Percentiles rank a stretch among this genome's conserved stretches.
These are phyloP conservation scores for Mortierella hygrophila DNA, from an alignment of 192 early-diverging fungal species.

Conservation along the genomic window DNA sequence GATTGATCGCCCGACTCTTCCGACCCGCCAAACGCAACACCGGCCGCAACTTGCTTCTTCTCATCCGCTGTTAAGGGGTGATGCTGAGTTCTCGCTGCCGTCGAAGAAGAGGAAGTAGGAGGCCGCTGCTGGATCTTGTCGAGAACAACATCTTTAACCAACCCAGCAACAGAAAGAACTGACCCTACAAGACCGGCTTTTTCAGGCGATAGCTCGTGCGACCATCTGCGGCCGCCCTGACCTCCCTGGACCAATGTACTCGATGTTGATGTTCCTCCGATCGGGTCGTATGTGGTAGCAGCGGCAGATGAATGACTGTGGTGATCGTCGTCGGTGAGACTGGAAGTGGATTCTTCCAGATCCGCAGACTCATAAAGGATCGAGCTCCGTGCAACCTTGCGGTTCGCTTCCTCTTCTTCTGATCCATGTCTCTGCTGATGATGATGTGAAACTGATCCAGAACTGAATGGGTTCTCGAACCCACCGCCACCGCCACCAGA, in stretches of 20 bases:
- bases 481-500: not conserved
- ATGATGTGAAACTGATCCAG: not conserved
- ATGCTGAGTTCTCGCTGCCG: too few relatives aligned
- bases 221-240: slow-evolving; percentile 44
- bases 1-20: slow-evolving; percentile 46
- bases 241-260: slow-evolving; percentile 39
- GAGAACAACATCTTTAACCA: slow-evolving; percentile 45
- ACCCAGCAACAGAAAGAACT: slow-evolving; percentile 21
- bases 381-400: slow-evolving; percentile 33
- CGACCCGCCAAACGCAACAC: slow-evolving; percentile 42
- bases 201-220: slow-evolving; percentile 51
- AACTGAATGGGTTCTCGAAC: slow-evolving; percentile 4
- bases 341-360: slow-evolving; percentile 9
- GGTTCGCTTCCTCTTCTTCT: slow-evolving; percentile 6
- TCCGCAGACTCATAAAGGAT: slow-evolving; percentile 50
- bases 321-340: slow-evolving; percentile 1
- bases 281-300: not conserved
- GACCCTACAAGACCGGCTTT: slow-evolving; percentile 45
- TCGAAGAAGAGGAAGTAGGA: not conserved
- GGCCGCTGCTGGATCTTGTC: slow-evolving; percentile 37
- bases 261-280: not conserved
- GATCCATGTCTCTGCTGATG: slow-evolving; percentile 13
- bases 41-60: slow-evolving; percentile 34
- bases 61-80: slow-evolving; percentile 7
- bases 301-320: not conserved